Evolutionary conservation across 805 yeast genomes (phyloP).

Genomic region (Naumovozyma castellii): DNA sequence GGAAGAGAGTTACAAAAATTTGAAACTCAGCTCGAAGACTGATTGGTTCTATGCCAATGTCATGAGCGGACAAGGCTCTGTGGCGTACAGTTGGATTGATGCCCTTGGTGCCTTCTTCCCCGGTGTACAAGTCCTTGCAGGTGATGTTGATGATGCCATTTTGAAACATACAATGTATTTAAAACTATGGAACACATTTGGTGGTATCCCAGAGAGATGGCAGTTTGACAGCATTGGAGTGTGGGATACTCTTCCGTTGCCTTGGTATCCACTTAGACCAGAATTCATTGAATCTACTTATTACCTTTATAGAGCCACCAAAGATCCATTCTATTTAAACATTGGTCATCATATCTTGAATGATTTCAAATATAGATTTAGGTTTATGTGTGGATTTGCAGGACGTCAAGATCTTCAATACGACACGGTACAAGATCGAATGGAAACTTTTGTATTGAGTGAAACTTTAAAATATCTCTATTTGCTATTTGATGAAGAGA

Average conservation of each 20-base stretch:
- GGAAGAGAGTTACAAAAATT: constrained; percentile 48
- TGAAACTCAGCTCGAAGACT: constrained; percentile 42
- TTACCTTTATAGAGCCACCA: constrained; percentile 71
- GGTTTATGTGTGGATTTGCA: constrained; percentile 68
- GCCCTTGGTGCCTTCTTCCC: constrained; percentile 83
- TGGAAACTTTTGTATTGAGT: constrained; percentile 86
- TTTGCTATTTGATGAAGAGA: constrained; percentile 62
- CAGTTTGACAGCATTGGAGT: constrained; percentile 23
- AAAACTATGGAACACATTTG: constrained; percentile 73
- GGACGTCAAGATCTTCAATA: constrained; percentile 62
- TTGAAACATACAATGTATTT: constrained; percentile 50
- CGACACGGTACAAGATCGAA: constrained; percentile 60
- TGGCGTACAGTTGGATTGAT: constrained; percentile 66
- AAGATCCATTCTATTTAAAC: constrained; percentile 72
- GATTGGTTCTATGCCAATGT: constrained; percentile 52
- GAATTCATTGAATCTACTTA: constrained; percentile 88
- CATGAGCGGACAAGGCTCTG: constrained; percentile 42
- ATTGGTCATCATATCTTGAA: constrained; percentile 60
- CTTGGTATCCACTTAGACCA: constrained; percentile 91
- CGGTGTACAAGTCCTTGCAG: constrained; percentile 71
- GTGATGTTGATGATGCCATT: constrained; percentile 60
- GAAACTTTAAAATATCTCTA: constrained; percentile 82
- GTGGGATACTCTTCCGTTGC: constrained; percentile 33
- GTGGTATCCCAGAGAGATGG: constrained; percentile 89
- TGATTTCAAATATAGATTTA: constrained; percentile 44